Evolutionary conservation across 768 basidiomycete genomes (phyloP).

Genomic region (Leucogyrophana mollusca): DNA sequence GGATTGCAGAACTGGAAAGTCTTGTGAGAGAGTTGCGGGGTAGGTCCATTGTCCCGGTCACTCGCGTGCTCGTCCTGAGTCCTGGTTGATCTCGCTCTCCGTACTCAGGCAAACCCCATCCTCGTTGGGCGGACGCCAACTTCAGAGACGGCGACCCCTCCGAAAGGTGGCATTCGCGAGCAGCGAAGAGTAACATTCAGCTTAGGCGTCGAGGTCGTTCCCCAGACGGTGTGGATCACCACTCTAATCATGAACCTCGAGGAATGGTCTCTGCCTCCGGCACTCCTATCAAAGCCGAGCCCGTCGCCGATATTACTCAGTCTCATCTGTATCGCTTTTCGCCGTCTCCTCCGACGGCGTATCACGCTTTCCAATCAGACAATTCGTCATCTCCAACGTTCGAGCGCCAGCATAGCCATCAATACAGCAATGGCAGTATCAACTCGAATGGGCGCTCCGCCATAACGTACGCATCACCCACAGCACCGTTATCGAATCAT

Average conservation of each 20-base stretch:
- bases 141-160: constrained; percentile 79
- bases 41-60: constrained; percentile 29
- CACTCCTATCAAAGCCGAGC: constrained; percentile 70
- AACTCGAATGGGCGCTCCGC: constrained; percentile 25
- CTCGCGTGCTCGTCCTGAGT: constrained; percentile 1
- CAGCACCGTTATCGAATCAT: constrained; percentile 25
- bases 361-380: constrained; percentile 51
- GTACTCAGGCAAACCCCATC: constrained; percentile 75
- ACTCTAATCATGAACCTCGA: constrained; percentile 35
- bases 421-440: constrained; percentile 29
- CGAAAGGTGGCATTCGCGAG: constrained; percentile 86
- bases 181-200: constrained; percentile 60
- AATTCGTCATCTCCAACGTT: constrained; percentile 33
- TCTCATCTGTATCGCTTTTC: constrained; percentile 69
- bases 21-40: constrained; percentile 87
- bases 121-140: constrained; percentile 79
- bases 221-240: constrained; percentile 31
- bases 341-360: constrained; percentile 56
- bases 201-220: constrained; percentile 40
- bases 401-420: constrained; percentile 33
- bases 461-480: constrained; percentile 33
- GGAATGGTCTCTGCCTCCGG: constrained; percentile 44
- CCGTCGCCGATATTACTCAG: constrained; percentile 44
- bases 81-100: constrained; percentile 11
- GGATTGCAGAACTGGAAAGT: constrained; percentile 92